Base-by-base conservation (phyloP, 169 alveolate genomes). In the Babesia ovata region DNA sequence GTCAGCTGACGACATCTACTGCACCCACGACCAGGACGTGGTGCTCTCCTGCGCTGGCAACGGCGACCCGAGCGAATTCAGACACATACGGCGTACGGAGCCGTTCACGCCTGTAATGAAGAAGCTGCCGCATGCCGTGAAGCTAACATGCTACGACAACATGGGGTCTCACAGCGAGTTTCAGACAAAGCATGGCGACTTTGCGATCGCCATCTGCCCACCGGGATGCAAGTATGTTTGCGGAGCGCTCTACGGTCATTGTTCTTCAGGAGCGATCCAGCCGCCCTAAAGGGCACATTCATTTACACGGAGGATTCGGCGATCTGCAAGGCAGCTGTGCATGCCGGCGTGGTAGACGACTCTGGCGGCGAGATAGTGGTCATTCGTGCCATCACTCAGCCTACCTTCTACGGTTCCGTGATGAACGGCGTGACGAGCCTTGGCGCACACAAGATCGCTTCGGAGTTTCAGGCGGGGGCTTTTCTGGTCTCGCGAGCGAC, bases 261-360 rank as follows among this genome's bases (percentile, higher is more conserved):
- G 8, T 33, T 17, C 19, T 22, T 16, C 45, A 77, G 86, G 77
- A 62, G 63, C 28, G 88, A 81, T 2, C 88, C 84, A 10, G 86
- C 92, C 0, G 33, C 74, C 4, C 21, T 94, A 14, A 92, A 89
- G 65, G 97, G 97, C 46, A 92, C 95, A 21, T 91, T 75, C 69
- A 74, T 94, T 36, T 94, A 94, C 74, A 92, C 97, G 14, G 94
- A 88, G 24, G 97, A 94, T 59, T 92, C 96, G 16, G 86, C 94
- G 26, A 94, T 93, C 24, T 94, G 97, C 84, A 92, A 94, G 79
- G 95, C 97, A 11, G 97, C 97, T n/a, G 89, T 92, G 52, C 97
- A 94, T 54, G 90, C 95, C 44, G 97, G 97, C 10, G 94, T 87
- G 22, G 57, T 94, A 4, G 90, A 75, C 28, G 79, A 83, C 50